phyloP scores from a whole-genome alignment of 148 eudicot species.

The Vaccinium vitisidaea region DNA sequence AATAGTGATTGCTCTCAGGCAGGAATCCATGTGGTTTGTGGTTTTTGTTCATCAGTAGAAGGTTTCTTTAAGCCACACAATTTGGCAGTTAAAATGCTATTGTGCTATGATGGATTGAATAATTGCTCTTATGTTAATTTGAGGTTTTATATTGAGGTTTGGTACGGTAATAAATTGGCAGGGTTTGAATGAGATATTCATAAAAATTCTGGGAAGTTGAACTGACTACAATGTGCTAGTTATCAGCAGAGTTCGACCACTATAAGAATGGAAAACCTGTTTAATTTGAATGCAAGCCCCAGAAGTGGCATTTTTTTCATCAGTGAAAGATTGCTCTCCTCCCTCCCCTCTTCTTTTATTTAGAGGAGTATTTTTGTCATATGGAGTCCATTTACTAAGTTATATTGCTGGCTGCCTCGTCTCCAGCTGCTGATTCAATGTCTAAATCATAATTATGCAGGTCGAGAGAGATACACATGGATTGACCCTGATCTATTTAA shows the following conservation, averaged over 20 bases:
- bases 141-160: neutral
- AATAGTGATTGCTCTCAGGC: neutral
- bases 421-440: neutral
- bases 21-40: neutral
- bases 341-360: neutral
- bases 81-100: neutral
- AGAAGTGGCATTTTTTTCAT: neutral
- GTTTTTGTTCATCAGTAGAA: neutral
- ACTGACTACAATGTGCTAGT: neutral
- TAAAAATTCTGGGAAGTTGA: neutral
- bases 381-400: neutral
- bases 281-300: neutral
- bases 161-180: neutral
- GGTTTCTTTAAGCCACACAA: neutral
- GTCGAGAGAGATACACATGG: neutral
- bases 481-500: neutral
- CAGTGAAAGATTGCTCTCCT: constrained; percentile 1
- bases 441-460: neutral
- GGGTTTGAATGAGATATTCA: neutral
- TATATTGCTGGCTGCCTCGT: neutral
- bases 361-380: neutral
- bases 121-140: neutral
- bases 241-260: neutral
- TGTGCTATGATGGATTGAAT: neutral
- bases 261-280: neutral